phyloP scores from a whole-genome alignment of 768 basidiomycete species.

The Gautieria morchelliformis region DNA sequence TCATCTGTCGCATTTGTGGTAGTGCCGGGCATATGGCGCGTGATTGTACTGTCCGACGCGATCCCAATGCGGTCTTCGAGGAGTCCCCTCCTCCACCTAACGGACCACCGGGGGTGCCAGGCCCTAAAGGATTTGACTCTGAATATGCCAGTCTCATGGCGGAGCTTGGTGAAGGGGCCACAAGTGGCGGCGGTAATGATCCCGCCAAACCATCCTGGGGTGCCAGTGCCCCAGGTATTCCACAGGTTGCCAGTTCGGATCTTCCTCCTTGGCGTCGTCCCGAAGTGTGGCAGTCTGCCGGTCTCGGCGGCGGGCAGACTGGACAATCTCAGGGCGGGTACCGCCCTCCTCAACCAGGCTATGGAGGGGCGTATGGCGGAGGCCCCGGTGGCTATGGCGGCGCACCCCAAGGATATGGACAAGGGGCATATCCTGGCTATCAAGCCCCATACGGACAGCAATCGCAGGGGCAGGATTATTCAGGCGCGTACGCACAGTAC shows the following conservation, averaged over 20 bases:
- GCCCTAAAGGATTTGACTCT: slow-evolving; percentile 81
- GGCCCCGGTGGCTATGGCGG: slow-evolving; percentile 27
- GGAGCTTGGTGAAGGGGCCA: slow-evolving; percentile 82
- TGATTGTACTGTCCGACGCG: slow-evolving; percentile 90
- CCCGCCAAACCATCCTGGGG: slow-evolving; percentile 42
- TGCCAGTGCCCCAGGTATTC: slow-evolving; percentile 40
- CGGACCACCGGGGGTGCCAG: slow-evolving; percentile 14
- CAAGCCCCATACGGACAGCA: slow-evolving; percentile 32
- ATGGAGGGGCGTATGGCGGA: slow-evolving; percentile 25
- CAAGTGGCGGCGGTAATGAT: slow-evolving; percentile 44
- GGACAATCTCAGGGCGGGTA: slow-evolving; percentile 40
- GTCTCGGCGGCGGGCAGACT: slow-evolving; percentile 12
- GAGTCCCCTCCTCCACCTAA: slow-evolving; percentile 1
- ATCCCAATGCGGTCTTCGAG: slow-evolving; percentile 45
- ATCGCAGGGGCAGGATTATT: slow-evolving; percentile 70
- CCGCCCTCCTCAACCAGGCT: slow-evolving; percentile 57
- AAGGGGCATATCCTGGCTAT: slow-evolving; percentile 28
- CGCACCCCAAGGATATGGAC: slow-evolving; percentile 30
- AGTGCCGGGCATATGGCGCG: slow-evolving; percentile 99
- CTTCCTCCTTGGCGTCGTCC: slow-evolving; percentile 89
- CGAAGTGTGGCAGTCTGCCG: slow-evolving; percentile 65
- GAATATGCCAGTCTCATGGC: slow-evolving; percentile 98
- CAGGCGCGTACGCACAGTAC: slow-evolving; percentile 71
- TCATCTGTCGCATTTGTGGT: slow-evolving; percentile 97
- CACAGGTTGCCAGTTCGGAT: slow-evolving; percentile 56